Evolutionary conservation across 257 asterid genomes (phyloP).

Genomic region (Penstemon newberryi): DNA sequence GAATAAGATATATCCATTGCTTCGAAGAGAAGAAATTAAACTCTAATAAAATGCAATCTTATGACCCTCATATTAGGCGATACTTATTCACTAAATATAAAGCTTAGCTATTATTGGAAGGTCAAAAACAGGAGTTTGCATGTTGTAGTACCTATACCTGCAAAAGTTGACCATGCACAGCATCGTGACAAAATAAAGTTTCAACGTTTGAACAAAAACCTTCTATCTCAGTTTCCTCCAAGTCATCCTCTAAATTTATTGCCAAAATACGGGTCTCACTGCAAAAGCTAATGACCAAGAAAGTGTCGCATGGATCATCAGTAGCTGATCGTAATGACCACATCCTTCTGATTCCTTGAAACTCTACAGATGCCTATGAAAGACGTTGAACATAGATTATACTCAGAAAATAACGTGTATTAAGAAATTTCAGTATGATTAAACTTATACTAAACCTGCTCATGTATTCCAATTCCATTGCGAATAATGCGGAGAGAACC

Average conservation of each 20-base stretch:
- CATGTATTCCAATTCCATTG: constrained; percentile 90
- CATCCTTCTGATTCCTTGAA: constrained; percentile 97
- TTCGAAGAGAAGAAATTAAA: not conserved
- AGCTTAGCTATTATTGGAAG: constrained; percentile 2
- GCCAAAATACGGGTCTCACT: constrained; percentile 92
- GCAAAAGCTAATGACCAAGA: constrained; percentile 87
- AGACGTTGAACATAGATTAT: constrained; percentile 21
- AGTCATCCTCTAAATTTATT: constrained; percentile 88
- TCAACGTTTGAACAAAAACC: constrained; percentile 78
- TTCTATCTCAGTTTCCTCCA: constrained; percentile 94
- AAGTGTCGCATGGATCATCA: constrained; percentile 82
- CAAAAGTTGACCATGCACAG: constrained; percentile 76
- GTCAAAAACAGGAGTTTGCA: constrained; percentile 14
- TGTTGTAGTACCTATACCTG: constrained; percentile 52
- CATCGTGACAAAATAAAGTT: constrained; percentile 91
- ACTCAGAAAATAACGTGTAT: not conserved
- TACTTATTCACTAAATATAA: not conserved
- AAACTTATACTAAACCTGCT: constrained; percentile 55
- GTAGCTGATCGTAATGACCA: constrained; percentile 88
- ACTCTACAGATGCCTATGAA: constrained; percentile 86
- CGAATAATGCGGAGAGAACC: constrained; percentile 91
- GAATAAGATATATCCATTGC: constrained; percentile 3
- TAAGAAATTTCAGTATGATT: not conserved
- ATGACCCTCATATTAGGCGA: constrained; percentile 4
- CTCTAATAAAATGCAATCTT: not conserved